A percentile compares a stretch with the other conserved stretches of the same genome.
Evolutionary conservation across 2,329 filamentous ascomycete genomes (phyloP).

Genomic region (Fusarium sororula): DNA sequence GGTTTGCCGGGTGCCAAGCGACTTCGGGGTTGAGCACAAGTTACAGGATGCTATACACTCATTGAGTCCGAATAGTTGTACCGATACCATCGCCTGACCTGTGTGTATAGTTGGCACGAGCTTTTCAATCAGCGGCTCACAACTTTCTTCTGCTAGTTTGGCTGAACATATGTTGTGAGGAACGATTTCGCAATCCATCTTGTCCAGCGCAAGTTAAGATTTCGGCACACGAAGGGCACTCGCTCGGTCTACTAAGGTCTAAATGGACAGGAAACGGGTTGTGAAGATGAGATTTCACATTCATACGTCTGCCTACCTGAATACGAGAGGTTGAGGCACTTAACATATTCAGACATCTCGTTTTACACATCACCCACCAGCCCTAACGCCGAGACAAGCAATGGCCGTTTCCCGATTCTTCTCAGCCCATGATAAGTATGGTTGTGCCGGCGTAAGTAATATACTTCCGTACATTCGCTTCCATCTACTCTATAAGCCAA

Average conservation of each 20-base stretch:
- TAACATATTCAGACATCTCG: slow-evolving; percentile 9
- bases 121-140: not conserved
- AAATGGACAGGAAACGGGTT: not conserved
- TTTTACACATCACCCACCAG: slow-evolving; percentile 13
- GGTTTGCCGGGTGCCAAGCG: not conserved
- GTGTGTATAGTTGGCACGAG: not conserved
- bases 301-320: slow-evolving; percentile 8
- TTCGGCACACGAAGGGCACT: not conserved
- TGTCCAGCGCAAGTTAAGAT: no score
- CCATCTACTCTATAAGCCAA: slow-evolving; percentile 7
- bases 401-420: not conserved
- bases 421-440: not conserved
- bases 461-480: not conserved
- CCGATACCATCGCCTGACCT: not conserved
- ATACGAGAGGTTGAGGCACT: not conserved
- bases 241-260: not conserved
- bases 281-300: slow-evolving; percentile 11
- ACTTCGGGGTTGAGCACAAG: not conserved
- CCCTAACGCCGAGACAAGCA: slow-evolving; percentile 17
- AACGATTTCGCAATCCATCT: not conserved
- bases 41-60: not conserved
- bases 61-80: not conserved
- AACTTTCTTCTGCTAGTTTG: not conserved
- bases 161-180: not conserved
- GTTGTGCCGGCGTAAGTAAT: not conserved